Percentiles rank a stretch among this genome's conserved stretches.
These are phyloP conservation scores for Rhodofomes roseus DNA, from an alignment of 1,284 basidiomycete genomes.

Conservation along the genomic window DNA sequence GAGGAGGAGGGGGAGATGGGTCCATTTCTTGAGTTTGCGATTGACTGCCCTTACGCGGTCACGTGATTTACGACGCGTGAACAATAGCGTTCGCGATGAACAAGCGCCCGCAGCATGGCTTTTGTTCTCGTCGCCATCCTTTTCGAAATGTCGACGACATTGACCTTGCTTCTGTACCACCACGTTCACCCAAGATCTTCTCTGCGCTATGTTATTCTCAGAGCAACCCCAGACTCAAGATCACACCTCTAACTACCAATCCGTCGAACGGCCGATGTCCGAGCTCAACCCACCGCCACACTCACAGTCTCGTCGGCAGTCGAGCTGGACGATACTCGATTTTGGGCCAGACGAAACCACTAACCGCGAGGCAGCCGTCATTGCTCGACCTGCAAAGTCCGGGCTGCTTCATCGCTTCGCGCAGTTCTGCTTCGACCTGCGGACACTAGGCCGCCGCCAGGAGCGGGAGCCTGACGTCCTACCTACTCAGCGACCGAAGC, in stretches of 20 bases:
- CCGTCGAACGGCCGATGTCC: not conserved
- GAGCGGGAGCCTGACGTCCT: conserved; percentile 27
- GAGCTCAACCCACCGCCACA: not conserved
- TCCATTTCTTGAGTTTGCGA: no score
- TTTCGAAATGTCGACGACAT: no score
- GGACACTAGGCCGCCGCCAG: conserved; percentile 20
- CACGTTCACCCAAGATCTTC: no score
- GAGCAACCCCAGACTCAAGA: no score
- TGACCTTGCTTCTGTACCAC: no score
- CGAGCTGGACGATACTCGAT: not conserved
- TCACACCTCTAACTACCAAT: not conserved
- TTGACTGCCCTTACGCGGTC: no score
- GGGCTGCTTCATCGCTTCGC: conserved; percentile 27
- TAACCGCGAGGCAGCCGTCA: not conserved
- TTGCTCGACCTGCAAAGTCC: conserved; percentile 15
- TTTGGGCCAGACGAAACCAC: not conserved
- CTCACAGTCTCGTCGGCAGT: not conserved
- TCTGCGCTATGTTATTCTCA: no score
- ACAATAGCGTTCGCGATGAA: no score
- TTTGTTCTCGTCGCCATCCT: no score
- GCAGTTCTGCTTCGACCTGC: conserved; percentile 34
- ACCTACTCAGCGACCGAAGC: conserved; percentile 25
- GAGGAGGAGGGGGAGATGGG: no score
- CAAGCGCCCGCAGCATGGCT: no score
- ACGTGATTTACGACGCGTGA: no score